Base-by-base conservation (phyloP, 2,329 filamentous ascomycete species). In the Stachybotrys chlorohalonatus region DNA sequence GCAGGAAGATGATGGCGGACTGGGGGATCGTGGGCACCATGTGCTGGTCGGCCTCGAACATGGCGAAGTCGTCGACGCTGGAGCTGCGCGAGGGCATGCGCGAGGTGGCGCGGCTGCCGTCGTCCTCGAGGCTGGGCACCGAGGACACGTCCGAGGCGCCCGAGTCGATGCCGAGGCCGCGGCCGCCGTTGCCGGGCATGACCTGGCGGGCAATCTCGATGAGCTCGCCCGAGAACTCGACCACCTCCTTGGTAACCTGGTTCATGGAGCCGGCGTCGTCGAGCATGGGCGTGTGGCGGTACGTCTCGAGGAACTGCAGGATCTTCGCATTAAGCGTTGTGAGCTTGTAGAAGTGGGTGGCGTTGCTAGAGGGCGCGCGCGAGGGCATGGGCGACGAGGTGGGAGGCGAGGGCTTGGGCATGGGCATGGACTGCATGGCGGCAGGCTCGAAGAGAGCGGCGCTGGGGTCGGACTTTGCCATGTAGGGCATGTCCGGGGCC, bases 191-290 rank as follows among this genome's bases (percentile, higher is more conserved):
- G n/a, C 50, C 52, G 3, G 56, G 56, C 17, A 57, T 11, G 52
- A 50, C 49, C 49, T 57, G 54, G 6, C 56, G 50, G 6, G 56
- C 54, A 50, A 53, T 55, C 42, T 55, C 54, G 50, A 57, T 57
- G 49, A 57, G 42, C 48, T 57, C 56, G 16, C 56, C 56, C 3
- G 56, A 55, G 46, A 57, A 57, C 50, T 57, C 56, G 50, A 57
- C 56, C 13, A 53, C 52, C 36, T 57, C 54, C 17, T 54, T 52
- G 13, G 54, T 52, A 16, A 57, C 55, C 24, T 54, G 49, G 36
- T 55, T 52, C 11, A 54, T 52, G 42, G 24, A 31, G 5, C 49
- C 49, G 8, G 54, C 32, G 36, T 15, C 49, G 31, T 49, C 53
- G 4, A n/a, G 36, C 24, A 17, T 24, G 31, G 49, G 42, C 17